Conservation (phyloP, 1,139 yeast genomes). For the Geotrichum australiense region DNA sequence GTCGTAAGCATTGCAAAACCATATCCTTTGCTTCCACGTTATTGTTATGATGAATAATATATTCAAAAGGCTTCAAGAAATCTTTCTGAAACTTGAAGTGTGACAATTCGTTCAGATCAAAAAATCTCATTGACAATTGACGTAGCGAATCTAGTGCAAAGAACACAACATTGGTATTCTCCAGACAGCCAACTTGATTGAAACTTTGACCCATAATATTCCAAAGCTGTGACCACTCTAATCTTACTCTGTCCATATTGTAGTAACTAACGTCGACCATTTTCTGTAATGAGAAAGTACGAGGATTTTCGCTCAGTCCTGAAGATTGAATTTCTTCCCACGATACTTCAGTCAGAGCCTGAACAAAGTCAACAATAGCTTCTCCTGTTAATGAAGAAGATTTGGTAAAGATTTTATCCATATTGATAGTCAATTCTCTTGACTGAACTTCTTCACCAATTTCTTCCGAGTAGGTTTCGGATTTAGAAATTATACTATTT, state of each 20-base stretch:
- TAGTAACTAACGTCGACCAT: slow-evolving; percentile 96
- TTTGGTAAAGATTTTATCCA: slow-evolving; percentile 81
- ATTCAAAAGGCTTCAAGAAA: slow-evolving; percentile 84
- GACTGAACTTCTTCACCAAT: slow-evolving; percentile 58
- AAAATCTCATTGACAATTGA: slow-evolving; percentile 85
- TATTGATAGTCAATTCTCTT: slow-evolving; percentile 73
- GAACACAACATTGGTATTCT: slow-evolving; percentile 67
- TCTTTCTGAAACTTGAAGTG: slow-evolving; percentile 96
- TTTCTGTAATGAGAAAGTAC: slow-evolving; percentile 88
- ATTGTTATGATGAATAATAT: slow-evolving; percentile 63
- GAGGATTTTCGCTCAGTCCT: slow-evolving; percentile 71
- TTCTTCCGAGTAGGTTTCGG: slow-evolving; percentile 38
- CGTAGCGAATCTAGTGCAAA: slow-evolving; percentile 93
- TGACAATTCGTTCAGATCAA: slow-evolving; percentile 87
- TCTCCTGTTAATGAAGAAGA: slow-evolving; percentile 74
- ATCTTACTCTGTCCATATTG: slow-evolving; percentile 92
- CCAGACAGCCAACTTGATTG: slow-evolving; percentile 75
- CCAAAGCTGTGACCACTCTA: slow-evolving; percentile 98
- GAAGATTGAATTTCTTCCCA: slow-evolving; percentile 88
- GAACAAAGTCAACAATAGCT: slow-evolving; percentile 81
- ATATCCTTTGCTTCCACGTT: slow-evolving; percentile 76
- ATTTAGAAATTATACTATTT: slow-evolving; percentile 8
- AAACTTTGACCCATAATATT: slow-evolving; percentile 86
- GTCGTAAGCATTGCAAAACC: slow-evolving; percentile 84
- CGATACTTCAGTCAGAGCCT: slow-evolving; percentile 79